Percentiles rank a stretch among this genome's conserved stretches.
phyloP scores from a whole-genome alignment of 1,284 basidiomycete genomes.

The Apiotrichum laibachii region DNA sequence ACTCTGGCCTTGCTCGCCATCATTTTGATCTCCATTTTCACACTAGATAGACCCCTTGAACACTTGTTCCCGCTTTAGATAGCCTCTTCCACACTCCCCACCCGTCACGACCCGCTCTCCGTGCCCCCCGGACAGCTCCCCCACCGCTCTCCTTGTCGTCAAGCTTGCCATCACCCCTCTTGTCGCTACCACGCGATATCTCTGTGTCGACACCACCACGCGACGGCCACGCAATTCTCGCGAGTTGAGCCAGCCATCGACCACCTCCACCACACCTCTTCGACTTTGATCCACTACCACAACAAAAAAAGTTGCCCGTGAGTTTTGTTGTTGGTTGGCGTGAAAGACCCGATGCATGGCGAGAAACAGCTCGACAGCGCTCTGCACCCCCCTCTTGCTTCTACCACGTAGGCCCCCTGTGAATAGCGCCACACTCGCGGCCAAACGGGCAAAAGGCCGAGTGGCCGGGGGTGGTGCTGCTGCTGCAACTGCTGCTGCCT shows the following conservation, averaged over 20 bases:
- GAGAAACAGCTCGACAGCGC: background rate
- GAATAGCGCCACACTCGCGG: conserved; percentile 2
- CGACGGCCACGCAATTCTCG: conserved; percentile 24
- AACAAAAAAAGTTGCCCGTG: conserved; percentile 11
- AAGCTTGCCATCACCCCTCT: background rate
- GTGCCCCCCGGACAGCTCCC: background rate
- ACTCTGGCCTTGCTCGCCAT: conserved; percentile 5
- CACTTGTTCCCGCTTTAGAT: background rate
- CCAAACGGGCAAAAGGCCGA: conserved; percentile 6
- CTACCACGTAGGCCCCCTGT: background rate
- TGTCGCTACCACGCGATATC: conserved; percentile 7
- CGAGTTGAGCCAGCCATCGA: conserved; percentile 5
- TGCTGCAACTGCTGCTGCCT: background rate
- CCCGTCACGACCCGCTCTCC: background rate
- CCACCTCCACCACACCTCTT: conserved; percentile 5
- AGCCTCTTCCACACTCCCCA: background rate
- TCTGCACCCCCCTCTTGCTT: no score
- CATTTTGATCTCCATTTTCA: background rate
- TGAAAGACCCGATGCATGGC: conserved; percentile 8
- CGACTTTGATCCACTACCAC: background rate
- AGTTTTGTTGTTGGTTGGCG: conserved; percentile 6
- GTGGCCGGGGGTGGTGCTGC: background rate
- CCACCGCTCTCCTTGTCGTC: background rate
- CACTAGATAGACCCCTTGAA: background rate
- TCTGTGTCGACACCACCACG: conserved; percentile 12